Evolutionary conservation across 2,329 filamentous ascomycete genomes (phyloP), one percentile per base, ranked within the genome.

Genomic region (Aspergillus novofumigatus): DNA sequence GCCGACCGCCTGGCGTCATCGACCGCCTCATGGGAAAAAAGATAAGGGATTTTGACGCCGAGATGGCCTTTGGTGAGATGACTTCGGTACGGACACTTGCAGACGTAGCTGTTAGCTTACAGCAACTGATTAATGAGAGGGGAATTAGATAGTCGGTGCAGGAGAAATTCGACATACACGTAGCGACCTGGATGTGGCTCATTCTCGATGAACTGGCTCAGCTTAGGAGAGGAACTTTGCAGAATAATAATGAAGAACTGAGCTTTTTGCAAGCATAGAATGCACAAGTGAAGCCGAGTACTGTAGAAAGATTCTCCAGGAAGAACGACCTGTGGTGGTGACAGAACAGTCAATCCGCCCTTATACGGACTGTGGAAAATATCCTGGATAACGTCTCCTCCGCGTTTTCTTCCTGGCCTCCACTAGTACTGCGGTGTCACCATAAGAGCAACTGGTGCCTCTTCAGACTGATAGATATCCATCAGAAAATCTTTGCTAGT

Each of bases 1-100:
- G 21, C 50, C 55, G 49, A 56, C 55, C 55, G 55, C 51, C 55
- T 53, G 55, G 51, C 55, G 55, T 56, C 55, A 56, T 56, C 52
- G 32, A 50, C 45, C 29, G 45, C 45, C 52, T 49, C 4, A 25
- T 26, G 10, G 23, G 21, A 5, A 23, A 45, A 23, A 23, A 47
- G 9, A 23, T 47, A 21, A 6, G 10, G 23, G 20, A 14, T 2
- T 45, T 45, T 23, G 44, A 47, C 44, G 3, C 10, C 44, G 8
- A 23, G 44, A 47, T 26, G 41, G 41, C 29, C 29, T 32, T 38
- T 17, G 32, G 5, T 35, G 29, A 35, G 2, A 35, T 35, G 32
- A 4, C 6, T 35, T 35, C 32, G 32, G 14, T 17, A 35, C 11
- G 32, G 32, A 38, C 32, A 38, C 32, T n/a, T 38, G 14, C 32